These are phyloP conservation scores for Tubosaeta brunneosetosa DNA, from an alignment of 768 basidiomycete genomes.

Conservation along the genomic window DNA sequence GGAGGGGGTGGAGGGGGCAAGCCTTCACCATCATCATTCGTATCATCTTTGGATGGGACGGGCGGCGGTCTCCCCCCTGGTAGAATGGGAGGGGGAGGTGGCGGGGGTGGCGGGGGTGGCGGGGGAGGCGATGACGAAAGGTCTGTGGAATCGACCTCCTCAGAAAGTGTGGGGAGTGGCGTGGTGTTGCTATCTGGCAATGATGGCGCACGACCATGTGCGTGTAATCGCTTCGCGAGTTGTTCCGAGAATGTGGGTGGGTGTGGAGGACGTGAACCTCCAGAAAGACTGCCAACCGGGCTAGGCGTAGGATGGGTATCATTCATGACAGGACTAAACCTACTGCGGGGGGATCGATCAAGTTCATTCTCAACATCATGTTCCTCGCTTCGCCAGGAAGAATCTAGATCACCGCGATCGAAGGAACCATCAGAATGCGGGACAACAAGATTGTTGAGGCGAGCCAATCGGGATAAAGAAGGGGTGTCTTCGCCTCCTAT, in stretches of 20 bases:
- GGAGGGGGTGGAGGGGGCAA: constrained; percentile 31
- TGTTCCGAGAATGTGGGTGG: constrained; percentile 58
- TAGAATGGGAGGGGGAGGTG: constrained; percentile 7
- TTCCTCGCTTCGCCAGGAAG: constrained; percentile 40
- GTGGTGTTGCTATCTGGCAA: constrained; percentile 35
- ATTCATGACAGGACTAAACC: constrained; percentile 37
- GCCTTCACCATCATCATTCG: constrained; percentile 13
- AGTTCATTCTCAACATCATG: constrained; percentile 58
- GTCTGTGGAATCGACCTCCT: constrained; percentile 31
- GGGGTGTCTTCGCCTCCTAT: constrained; percentile 36
- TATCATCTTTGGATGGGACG: constrained; percentile 15
- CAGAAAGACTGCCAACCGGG: constrained; percentile 40
- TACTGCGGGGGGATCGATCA: constrained; percentile 41
- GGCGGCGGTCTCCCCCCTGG: constrained; percentile 11
- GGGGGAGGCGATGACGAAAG: constrained; percentile 27
- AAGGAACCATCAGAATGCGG: constrained; percentile 41
- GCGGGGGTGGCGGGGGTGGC: constrained; percentile 20
- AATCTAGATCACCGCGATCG: constrained; percentile 41
- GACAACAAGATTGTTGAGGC: constrained; percentile 39
- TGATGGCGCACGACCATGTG: constrained; percentile 42
- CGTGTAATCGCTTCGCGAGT: constrained; percentile 53
- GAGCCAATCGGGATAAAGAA: constrained; percentile 36
- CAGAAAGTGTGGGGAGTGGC: constrained; percentile 36
- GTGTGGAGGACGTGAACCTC: constrained; percentile 29
- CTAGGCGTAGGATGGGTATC: constrained; percentile 56